Evolutionary conservation across 2,329 filamentous ascomycete species (phyloP), one percentile per base, ranked within the genome.

Genomic region (Didymella lethalis): DNA sequence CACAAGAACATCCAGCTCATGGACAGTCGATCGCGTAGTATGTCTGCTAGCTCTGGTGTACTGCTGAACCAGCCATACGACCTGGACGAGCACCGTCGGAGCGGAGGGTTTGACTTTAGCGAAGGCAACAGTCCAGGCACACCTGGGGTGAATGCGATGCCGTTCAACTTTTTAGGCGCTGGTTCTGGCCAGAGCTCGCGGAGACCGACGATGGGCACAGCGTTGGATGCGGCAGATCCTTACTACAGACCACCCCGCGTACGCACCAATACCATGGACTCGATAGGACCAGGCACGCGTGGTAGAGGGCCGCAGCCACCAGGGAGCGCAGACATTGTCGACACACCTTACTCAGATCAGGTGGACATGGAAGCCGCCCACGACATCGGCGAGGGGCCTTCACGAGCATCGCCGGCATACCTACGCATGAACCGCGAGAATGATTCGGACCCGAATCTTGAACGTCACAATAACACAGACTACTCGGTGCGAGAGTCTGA

Each of bases 401-500:
- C 76, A 18, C 72, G 75, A 36, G 62, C 68, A 6, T 66, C 68
- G n/a, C 75, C 84, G 32, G 84, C 84, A 7, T 85, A 86, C 67
- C 72, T 86, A 29, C 81, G 82, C 20, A 79, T 80, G 62, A 76
- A 77, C 45, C 72, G 74, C 16, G 76, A 82, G 28, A 60, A 60
- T 18, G 78, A 79, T 43, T 84, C 85, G 14, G 84, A 88, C 57
- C 80, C 84, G n/a, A 82, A 84, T 44, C 77, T 83, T 7, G 81
- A 84, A 49, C 75, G 75, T 57, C 81, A 78, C 57, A 88, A 86
- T 23, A 84, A 87, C 46, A 89, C 90, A 1, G 94, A 99, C 72
- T 98, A 98, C 73, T 90, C 93, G 2, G 95, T 94, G 0, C 89
- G 95, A 55, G 95, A 99, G 77, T 92, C 96, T 0, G 95, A 99